Percentiles rank a stretch among this genome's conserved stretches.
Conservation (phyloP, 768 basidiomycete species). For the Pleurotus tuber-regium region DNA sequence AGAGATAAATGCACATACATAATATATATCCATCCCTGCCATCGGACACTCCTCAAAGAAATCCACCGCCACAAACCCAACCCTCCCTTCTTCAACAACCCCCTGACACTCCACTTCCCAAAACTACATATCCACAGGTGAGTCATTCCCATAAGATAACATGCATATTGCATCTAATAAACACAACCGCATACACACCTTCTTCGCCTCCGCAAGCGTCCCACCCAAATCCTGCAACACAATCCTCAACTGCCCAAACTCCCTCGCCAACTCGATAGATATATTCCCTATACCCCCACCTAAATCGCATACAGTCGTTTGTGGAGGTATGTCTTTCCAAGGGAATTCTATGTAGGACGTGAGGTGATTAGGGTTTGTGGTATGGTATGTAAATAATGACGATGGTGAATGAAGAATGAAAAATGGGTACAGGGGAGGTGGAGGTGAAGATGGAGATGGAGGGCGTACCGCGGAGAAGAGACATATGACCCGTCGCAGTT, state of each 20-base stretch:
- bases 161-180: background rate
- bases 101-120: constrained; percentile 14
- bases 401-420: too few species aligned
- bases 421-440: too few species aligned
- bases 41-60: constrained; percentile 16
- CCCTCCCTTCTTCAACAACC: constrained; percentile 12
- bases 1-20: constrained; percentile 9
- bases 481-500: background rate
- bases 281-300: constrained; percentile 29
- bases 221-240: constrained; percentile 25
- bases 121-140: constrained; percentile 8
- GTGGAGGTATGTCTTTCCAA: constrained; percentile 21
- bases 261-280: constrained; percentile 21
- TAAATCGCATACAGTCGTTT: constrained; percentile 27
- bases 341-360: constrained; percentile 21
- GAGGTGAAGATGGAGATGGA: background rate
- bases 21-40: constrained; percentile 15
- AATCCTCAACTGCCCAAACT: constrained; percentile 23
- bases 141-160: background rate
- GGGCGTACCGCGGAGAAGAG: background rate
- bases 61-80: constrained; percentile 14
- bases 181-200: constrained; percentile 11
- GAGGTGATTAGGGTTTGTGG: too few species aligned
- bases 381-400: too few species aligned
- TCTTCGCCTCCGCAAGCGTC: constrained; percentile 18